phyloP scores from a whole-genome alignment of 305 asterid genomes.

The Rubia balearica region DNA sequence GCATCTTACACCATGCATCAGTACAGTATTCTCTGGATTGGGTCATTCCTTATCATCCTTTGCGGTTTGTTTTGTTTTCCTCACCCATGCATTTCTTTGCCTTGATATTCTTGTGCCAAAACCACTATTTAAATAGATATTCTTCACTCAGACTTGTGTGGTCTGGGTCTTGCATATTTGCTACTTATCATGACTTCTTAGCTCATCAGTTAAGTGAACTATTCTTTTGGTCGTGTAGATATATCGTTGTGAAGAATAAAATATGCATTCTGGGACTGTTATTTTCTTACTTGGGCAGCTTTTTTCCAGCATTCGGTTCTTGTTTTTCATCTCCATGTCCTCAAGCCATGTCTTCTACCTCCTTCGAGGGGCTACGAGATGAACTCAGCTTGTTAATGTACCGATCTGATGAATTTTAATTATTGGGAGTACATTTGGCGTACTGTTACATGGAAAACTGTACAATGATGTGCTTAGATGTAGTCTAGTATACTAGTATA shows the following conservation, averaged over 20 bases:
- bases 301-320: slow-evolving; percentile 75
- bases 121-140: not conserved
- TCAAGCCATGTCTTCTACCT: slow-evolving; percentile 90
- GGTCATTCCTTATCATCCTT: slow-evolving; percentile 96
- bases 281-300: slow-evolving; percentile 51
- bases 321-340: slow-evolving; percentile 87
- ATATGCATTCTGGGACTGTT: slow-evolving; percentile 57
- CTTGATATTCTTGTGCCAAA: not conserved
- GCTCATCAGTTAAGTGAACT: not conserved
- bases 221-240: slow-evolving; percentile 23
- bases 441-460: too few relatives aligned
- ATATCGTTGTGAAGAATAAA: slow-evolving; percentile 33
- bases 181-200: not conserved
- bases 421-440: too few relatives aligned
- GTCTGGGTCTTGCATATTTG: not conserved
- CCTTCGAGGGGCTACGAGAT: slow-evolving; percentile 67
- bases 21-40: slow-evolving; percentile 78
- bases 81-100: not conserved
- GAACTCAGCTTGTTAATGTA: slow-evolving; percentile 89
- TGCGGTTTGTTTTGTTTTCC: slow-evolving; percentile 32
- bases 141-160: not conserved
- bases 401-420: slow-evolving; percentile 15
- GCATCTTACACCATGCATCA: slow-evolving; percentile 68
- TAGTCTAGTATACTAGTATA: too few relatives aligned
- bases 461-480: too few relatives aligned